A percentile compares a stretch with the other conserved stretches of the same genome.
These are phyloP conservation scores for Oryza brachyantha DNA, from an alignment of 176 grass and related monocot genomes.

Conservation along the genomic window DNA sequence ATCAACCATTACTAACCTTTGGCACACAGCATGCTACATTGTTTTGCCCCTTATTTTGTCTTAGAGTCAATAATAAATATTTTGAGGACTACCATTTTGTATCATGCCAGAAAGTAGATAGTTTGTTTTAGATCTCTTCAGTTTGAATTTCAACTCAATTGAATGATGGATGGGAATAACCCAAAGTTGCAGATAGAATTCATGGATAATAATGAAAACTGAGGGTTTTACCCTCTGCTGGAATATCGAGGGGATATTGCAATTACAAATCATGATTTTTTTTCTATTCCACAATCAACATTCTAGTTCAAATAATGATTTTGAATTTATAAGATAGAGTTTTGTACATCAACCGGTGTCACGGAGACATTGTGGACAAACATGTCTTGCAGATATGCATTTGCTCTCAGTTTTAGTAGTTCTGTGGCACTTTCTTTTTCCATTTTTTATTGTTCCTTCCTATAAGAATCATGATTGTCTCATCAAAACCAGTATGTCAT, in stretches of 20 bases:
- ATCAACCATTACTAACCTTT: neutral
- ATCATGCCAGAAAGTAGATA: neutral
- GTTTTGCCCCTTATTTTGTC: neutral
- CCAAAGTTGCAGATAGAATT: neutral
- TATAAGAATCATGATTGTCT: neutral
- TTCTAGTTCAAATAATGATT: neutral
- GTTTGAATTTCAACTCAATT: neutral
- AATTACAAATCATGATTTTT: neutral
- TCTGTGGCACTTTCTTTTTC: neutral
- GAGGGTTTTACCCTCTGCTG: neutral
- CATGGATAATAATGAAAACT: neutral
- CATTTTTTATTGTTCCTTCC: neutral
- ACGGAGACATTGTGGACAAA: neutral
- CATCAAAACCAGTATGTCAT: neutral
- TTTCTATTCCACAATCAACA: neutral
- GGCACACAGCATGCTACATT: neutral
- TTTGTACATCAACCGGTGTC: neutral
- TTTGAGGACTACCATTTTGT: neutral
- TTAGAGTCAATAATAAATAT: neutral
- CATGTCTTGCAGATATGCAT: neutral
- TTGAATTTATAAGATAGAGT: neutral
- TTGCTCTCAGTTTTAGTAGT: slow-evolving; percentile 19
- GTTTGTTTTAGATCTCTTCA: slow-evolving; percentile 1
- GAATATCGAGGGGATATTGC: neutral
- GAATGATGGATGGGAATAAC: neutral